These are phyloP conservation scores for Proliferodiscus dingleyae DNA, from an alignment of 2,329 filamentous ascomycete species.

Conservation along the genomic window DNA sequence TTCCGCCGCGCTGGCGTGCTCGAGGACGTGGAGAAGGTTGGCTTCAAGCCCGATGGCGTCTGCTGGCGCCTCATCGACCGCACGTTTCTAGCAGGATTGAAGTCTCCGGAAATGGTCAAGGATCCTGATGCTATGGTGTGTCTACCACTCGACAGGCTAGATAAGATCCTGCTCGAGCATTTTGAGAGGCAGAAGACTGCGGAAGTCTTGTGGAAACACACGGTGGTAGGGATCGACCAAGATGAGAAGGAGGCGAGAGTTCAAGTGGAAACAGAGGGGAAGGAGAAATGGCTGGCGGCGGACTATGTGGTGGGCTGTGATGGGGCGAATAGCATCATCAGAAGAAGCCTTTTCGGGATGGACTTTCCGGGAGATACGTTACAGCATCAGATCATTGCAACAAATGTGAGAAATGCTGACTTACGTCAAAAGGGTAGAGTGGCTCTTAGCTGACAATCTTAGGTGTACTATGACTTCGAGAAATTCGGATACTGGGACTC, in stretches of 20 bases:
- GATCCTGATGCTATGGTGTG: conserved; percentile 36
- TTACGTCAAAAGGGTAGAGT: neutral
- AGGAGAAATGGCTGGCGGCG: conserved; percentile 35
- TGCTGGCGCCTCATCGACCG: conserved; percentile 41
- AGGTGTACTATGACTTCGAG: conserved; percentile 59
- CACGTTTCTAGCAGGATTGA: conserved; percentile 27
- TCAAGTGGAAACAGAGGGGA: conserved; percentile 33
- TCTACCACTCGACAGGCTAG: conserved; percentile 39
- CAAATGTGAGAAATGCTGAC: conserved; percentile 42
- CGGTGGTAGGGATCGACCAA: conserved; percentile 44
- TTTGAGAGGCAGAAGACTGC: conserved; percentile 29
- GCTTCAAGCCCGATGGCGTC: conserved; percentile 38
- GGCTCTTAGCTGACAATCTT: conserved; percentile 1
- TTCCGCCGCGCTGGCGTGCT: conserved; percentile 54
- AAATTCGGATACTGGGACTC: conserved; percentile 50
- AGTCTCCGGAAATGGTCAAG: neutral
- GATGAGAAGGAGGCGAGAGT: conserved; percentile 44
- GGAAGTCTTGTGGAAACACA: conserved; percentile 42
- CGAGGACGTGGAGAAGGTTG: conserved; percentile 40
- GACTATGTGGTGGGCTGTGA: conserved; percentile 56
- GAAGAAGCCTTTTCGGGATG: conserved; percentile 47
- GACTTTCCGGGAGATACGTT: conserved; percentile 56
- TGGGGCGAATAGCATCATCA: conserved; percentile 45
- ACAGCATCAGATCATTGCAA: conserved; percentile 56
- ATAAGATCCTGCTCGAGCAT: conserved; percentile 37